Conservation (phyloP, 805 yeast species). For the Sporopachydermia lactativora region DNA sequence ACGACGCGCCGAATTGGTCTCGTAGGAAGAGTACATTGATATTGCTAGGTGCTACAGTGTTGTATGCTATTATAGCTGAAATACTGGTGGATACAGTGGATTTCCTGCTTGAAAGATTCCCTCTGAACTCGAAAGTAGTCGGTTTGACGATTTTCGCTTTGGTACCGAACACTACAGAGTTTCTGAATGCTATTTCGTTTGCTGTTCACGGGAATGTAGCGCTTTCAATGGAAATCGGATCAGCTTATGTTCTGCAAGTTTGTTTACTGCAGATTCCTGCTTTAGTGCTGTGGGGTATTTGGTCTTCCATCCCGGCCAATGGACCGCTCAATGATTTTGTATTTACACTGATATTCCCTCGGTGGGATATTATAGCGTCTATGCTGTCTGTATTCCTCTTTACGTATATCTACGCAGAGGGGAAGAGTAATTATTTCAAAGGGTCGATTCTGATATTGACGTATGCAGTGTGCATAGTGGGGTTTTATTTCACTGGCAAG, state of each 20-base stretch:
- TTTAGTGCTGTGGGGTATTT: conserved; percentile 63
- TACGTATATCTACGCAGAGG: conserved; percentile 92
- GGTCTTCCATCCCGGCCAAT: conserved; percentile 21
- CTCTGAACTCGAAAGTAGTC: conserved; percentile 81
- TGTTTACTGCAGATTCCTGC: conserved; percentile 89
- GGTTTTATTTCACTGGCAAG: conserved; percentile 55
- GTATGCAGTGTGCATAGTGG: conserved; percentile 61
- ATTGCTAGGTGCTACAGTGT: conserved; percentile 65
- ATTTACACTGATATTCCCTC: conserved; percentile 81
- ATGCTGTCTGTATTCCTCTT: conserved; percentile 77
- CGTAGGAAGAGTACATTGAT: conserved; percentile 71
- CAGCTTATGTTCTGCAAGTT: conserved; percentile 94
- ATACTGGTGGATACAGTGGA: conserved; percentile 88
- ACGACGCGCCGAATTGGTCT: conserved; percentile 97
- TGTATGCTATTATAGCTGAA: conserved; percentile 91
- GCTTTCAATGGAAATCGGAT: conserved; percentile 92
- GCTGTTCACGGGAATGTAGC: conserved; percentile 96
- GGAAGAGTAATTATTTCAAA: conserved; percentile 90
- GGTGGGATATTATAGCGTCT: conserved; percentile 87
- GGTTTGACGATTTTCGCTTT: conserved; percentile 92
- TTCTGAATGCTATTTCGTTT: conserved; percentile 90
- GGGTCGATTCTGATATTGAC: conserved; percentile 78
- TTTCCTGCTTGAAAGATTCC: conserved; percentile 59
- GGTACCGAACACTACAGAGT: conserved; percentile 95
- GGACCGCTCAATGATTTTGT: conserved; percentile 26